Percentiles rank a stretch among this genome's conserved stretches.
These are phyloP conservation scores for Mortierella sp. DNA, from an alignment of 371 early-diverging fungal species.

Conservation along the genomic window DNA sequence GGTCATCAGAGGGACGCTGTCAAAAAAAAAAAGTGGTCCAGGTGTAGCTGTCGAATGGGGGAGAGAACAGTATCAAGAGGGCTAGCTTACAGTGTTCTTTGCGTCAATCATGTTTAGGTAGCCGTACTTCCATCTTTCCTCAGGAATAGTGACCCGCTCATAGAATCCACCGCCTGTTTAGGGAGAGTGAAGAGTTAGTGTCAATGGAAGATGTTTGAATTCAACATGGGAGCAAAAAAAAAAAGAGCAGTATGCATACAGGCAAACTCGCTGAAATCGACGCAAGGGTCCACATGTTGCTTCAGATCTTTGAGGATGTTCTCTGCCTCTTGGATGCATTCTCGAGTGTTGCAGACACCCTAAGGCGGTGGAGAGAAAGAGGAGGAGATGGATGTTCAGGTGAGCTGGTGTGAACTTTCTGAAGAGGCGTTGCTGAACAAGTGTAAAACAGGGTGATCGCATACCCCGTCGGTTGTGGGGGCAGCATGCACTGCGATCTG, in stretches of 20 bases:
- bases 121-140: background rate
- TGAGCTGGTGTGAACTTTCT: too few relatives aligned
- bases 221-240: too few relatives aligned
- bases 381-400: background rate
- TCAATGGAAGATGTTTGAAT: too few relatives aligned
- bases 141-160: constrained; percentile 4
- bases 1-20: background rate
- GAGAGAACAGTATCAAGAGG: background rate
- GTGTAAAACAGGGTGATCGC: background rate
- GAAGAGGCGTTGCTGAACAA: background rate
- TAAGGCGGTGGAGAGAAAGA: background rate
- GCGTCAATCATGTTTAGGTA: background rate
- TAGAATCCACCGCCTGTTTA: constrained; percentile 13
- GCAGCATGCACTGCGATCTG: constrained; percentile 9
- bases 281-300: background rate
- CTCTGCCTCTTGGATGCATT: background rate
- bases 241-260: constrained; percentile 4
- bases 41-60: too few relatives aligned
- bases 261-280: background rate
- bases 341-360: constrained; percentile 11
- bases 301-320: background rate
- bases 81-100: constrained; percentile 1
- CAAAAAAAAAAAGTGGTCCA: too few relatives aligned
- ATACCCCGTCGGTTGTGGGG: background rate
- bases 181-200: too few relatives aligned